phyloP scores from a whole-genome alignment of 495 filamentous ascomycete species.

The Annulohypoxylon bovei region DNA sequence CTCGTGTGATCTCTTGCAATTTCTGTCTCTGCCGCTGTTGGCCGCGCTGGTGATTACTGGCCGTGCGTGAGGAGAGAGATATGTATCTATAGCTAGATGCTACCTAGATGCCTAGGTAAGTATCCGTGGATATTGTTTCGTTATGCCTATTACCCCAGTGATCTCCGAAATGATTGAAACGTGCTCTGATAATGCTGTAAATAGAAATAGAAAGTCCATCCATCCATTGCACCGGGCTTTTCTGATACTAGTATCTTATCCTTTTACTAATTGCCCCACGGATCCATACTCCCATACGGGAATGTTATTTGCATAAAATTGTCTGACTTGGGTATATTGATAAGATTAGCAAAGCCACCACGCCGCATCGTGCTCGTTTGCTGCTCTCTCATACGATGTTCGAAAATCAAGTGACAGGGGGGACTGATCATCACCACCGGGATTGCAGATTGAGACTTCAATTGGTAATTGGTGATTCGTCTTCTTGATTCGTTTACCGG shows the following conservation, averaged over 20 bases:
- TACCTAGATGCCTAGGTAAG: not conserved
- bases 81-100: not conserved
- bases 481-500: constrained; percentile 4
- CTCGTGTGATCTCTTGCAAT: constrained; percentile 46
- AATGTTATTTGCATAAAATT: not conserved
- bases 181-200: not conserved
- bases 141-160: not conserved
- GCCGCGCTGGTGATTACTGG: not conserved
- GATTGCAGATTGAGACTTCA: not conserved
- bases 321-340: not conserved
- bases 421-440: constrained; percentile 5
- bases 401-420: constrained; percentile 14
- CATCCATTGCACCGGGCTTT: not conserved
- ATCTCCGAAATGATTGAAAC: not conserved
- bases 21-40: constrained; percentile 30
- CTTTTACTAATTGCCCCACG: not conserved
- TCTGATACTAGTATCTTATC: not conserved
- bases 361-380: constrained; percentile 1
- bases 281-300: not conserved
- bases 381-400: constrained; percentile 19
- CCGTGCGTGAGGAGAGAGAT: constrained; percentile 8
- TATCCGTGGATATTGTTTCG: not conserved
- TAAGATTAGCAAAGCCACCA: not conserved
- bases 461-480: constrained; percentile 7
- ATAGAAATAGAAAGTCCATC: not conserved